A percentile compares a stretch with the other conserved stretches of the same genome.
phyloP scores from a whole-genome alignment of 257 asterid species.

The Parsonsia alboflavescens region DNA sequence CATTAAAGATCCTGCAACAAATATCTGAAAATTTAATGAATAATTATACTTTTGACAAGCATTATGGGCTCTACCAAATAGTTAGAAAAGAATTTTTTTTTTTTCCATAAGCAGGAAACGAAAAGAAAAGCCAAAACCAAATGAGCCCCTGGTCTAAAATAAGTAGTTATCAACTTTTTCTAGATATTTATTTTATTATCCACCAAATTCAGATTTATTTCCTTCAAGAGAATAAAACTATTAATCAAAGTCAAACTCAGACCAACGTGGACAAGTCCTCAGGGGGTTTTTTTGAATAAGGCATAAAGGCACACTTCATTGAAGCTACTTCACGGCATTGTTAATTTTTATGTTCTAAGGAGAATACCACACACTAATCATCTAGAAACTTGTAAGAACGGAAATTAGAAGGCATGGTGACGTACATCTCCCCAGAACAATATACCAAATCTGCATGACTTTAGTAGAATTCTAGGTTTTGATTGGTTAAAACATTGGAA shows the following conservation, averaged over 20 bases:
- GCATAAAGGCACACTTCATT: neutral
- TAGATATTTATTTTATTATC: neutral
- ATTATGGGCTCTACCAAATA: neutral
- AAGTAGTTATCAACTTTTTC: neutral
- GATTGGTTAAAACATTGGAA: neutral
- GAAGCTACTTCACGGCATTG: neutral
- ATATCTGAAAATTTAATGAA: too few species aligned
- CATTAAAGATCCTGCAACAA: neutral
- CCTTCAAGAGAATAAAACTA: neutral
- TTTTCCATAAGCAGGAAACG: neutral
- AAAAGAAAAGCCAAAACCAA: neutral
- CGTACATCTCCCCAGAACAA: neutral
- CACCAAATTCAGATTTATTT: neutral
- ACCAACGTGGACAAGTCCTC: neutral
- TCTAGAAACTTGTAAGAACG: neutral
- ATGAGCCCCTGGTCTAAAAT: neutral
- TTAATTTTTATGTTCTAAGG: too few species aligned
- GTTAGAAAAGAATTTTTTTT: neutral
- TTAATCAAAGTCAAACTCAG: neutral
- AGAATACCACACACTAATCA: neutral
- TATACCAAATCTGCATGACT: neutral
- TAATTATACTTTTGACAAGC: neutral
- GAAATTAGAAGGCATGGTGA: neutral
- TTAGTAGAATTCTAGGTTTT: neutral
- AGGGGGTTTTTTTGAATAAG: neutral